Percentiles rank a stretch among this genome's conserved stretches.
phyloP scores from a whole-genome alignment of 768 basidiomycete genomes.

The Pleurotus eryngii region DNA sequence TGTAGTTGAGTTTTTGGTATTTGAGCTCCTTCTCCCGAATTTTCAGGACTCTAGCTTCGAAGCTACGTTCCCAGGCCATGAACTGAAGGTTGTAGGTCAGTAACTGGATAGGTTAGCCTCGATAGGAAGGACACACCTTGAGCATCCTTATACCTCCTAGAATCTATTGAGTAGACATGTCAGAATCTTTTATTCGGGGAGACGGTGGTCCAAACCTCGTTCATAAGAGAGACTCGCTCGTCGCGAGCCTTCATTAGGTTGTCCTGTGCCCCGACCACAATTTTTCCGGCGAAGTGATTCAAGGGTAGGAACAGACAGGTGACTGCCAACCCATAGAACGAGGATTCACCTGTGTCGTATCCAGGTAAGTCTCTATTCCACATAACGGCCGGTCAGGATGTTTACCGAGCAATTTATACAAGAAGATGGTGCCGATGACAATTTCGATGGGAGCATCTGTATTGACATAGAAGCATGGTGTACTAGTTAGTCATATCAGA shows the following conservation, averaged over 20 bases:
- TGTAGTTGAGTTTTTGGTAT: slow-evolving; percentile 84
- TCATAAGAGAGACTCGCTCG: slow-evolving; percentile 89
- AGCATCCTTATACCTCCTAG: slow-evolving; percentile 89
- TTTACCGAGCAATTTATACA: slow-evolving; percentile 74
- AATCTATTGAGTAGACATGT: slow-evolving; percentile 41
- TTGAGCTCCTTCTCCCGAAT: slow-evolving; percentile 80
- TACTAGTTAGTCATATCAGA: neutral
- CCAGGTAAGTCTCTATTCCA: neutral
- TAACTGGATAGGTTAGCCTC: neutral
- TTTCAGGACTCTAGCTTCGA: slow-evolving; percentile 69
- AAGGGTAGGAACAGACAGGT: slow-evolving; percentile 70
- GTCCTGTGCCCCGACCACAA: slow-evolving; percentile 72
- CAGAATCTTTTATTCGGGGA: neutral
- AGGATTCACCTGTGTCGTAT: slow-evolving; percentile 49
- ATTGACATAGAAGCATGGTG: slow-evolving; percentile 1
- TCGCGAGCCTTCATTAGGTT: slow-evolving; percentile 91
- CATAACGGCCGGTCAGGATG: slow-evolving; percentile 10
- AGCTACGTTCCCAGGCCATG: slow-evolving; percentile 92
- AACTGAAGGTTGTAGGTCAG: slow-evolving; percentile 44
- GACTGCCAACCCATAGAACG: slow-evolving; percentile 74
- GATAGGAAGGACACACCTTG: slow-evolving; percentile 38
- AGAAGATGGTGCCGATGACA: slow-evolving; percentile 65
- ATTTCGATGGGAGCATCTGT: slow-evolving; percentile 79
- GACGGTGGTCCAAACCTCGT: slow-evolving; percentile 41
- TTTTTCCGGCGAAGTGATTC: slow-evolving; percentile 81